These are phyloP conservation scores for Talaromyces borbonicus DNA, from an alignment of 495 filamentous ascomycete genomes.

Conservation along the genomic window DNA sequence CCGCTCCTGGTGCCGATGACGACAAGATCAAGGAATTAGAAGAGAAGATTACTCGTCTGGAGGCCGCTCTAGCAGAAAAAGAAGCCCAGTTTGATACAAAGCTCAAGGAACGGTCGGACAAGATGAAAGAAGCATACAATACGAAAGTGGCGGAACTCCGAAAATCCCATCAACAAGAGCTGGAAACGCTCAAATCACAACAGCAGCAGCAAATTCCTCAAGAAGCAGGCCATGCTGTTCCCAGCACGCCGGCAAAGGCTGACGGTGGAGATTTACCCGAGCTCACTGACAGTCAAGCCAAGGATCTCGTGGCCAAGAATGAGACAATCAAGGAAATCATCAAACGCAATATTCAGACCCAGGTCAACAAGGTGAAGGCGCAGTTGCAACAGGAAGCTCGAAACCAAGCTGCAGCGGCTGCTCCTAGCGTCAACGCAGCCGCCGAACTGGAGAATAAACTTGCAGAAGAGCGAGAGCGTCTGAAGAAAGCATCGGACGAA, in stretches of 20 bases:
- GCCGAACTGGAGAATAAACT: constrained; percentile 39
- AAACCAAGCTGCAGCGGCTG: constrained; percentile 11
- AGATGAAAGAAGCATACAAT: constrained; percentile 61
- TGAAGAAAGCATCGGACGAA: constrained; percentile 48
- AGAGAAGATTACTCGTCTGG: constrained; percentile 37
- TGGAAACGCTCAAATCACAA: constrained; percentile 55
- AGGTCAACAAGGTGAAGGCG: constrained; percentile 47
- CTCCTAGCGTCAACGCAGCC: constrained; percentile 19
- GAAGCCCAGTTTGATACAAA: constrained; percentile 44
- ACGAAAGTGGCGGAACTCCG: constrained; percentile 57
- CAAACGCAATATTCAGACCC: constrained; percentile 52
- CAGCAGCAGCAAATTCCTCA: constrained; percentile 52
- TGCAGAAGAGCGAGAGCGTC: constrained; percentile 46
- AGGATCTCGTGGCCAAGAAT: constrained; percentile 55
- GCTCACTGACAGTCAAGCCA: constrained; percentile 50
- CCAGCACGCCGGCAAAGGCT: constrained; percentile 29
- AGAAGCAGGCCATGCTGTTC: constrained; percentile 21
- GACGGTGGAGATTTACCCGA: constrained; percentile 21
- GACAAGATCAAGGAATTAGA: constrained; percentile 32
- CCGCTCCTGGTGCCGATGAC: constrained; percentile 17
- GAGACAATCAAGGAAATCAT: constrained; percentile 56
- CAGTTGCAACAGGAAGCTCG: constrained; percentile 42
- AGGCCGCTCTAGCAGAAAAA: constrained; percentile 41
- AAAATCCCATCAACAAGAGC: constrained; percentile 43
- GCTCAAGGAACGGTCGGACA: constrained; percentile 56